These are phyloP conservation scores for Candida arabinofermentans DNA, from an alignment of 805 yeast species.

Conservation along the genomic window DNA sequence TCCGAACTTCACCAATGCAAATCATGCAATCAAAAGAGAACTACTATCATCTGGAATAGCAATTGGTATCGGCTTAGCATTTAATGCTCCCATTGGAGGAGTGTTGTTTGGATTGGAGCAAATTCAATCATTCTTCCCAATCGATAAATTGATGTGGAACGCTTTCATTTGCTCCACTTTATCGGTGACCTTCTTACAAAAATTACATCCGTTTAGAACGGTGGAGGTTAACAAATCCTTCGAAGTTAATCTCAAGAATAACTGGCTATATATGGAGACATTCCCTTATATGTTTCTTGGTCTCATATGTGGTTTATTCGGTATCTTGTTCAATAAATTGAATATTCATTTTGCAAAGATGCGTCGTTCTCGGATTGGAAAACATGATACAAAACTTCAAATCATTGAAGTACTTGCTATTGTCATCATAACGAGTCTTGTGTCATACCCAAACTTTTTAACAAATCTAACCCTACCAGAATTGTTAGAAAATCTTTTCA, in stretches of 20 bases:
- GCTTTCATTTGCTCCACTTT: slow-evolving; percentile 77
- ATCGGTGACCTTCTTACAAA: slow-evolving; percentile 57
- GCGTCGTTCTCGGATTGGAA: slow-evolving; percentile 21
- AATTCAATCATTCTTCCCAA: slow-evolving; percentile 57
- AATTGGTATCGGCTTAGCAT: slow-evolving; percentile 81
- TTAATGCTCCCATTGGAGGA: slow-evolving; percentile 86
- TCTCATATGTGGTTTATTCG: slow-evolving; percentile 62
- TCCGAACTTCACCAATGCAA: slow-evolving; percentile 19
- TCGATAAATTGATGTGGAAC: slow-evolving; percentile 72
- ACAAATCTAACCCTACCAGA: slow-evolving; percentile 53
- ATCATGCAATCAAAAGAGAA: slow-evolving; percentile 64
- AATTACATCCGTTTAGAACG: slow-evolving; percentile 46
- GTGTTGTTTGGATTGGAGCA: slow-evolving; percentile 74
- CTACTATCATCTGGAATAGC: slow-evolving; percentile 72
- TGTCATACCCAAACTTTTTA: slow-evolving; percentile 53
- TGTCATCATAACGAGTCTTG: slow-evolving; percentile 46
- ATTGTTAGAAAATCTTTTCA: slow-evolving; percentile 56
- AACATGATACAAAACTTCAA: slow-evolving; percentile 28
- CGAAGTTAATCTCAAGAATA: slow-evolving; percentile 63
- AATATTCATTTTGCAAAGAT: slow-evolving; percentile 41
- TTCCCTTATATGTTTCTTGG: slow-evolving; percentile 74
- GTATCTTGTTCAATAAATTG: slow-evolving; percentile 46
- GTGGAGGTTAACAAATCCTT: slow-evolving; percentile 41
- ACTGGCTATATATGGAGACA: slow-evolving; percentile 69
- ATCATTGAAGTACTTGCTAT: slow-evolving; percentile 46